These are phyloP conservation scores for Smallanthus sonchifolius DNA, from an alignment of 129 eudicot species.

Conservation along the genomic window DNA sequence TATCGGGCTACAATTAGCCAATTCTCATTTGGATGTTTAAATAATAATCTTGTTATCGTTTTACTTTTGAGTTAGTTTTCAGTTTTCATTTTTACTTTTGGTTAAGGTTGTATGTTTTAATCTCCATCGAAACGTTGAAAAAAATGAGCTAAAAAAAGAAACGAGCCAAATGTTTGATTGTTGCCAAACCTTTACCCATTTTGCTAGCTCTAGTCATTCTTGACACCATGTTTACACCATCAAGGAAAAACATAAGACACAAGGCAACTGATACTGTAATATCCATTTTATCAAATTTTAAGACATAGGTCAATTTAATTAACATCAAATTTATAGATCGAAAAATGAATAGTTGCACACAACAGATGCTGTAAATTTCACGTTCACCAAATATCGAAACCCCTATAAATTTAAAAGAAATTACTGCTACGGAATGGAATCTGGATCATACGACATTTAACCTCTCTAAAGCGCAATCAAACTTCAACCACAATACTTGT, in stretches of 20 bases:
- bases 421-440: not conserved
- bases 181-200: not conserved
- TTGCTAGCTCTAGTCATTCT: not conserved
- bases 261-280: no score
- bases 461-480: not conserved
- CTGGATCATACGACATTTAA: not conserved
- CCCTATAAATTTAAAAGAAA: not conserved
- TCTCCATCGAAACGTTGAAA: not conserved
- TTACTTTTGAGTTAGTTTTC: not conserved
- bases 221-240: no score
- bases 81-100: not conserved
- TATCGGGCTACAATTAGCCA: not conserved
- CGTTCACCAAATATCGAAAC: not conserved
- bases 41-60: constrained; percentile 14
- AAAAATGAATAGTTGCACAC: not conserved
- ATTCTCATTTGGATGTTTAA: constrained; percentile 10
- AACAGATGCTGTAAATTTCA: not conserved
- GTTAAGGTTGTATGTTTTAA: not conserved
- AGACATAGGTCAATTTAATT: not conserved
- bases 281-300: no score
- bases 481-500: not conserved
- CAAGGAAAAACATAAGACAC: not conserved
- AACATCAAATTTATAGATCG: not conserved
- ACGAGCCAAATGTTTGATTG: not conserved
- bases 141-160: not conserved